phyloP scores from a whole-genome alignment of 768 basidiomycete genomes.

The Phanerodontia chrysosporium region DNA sequence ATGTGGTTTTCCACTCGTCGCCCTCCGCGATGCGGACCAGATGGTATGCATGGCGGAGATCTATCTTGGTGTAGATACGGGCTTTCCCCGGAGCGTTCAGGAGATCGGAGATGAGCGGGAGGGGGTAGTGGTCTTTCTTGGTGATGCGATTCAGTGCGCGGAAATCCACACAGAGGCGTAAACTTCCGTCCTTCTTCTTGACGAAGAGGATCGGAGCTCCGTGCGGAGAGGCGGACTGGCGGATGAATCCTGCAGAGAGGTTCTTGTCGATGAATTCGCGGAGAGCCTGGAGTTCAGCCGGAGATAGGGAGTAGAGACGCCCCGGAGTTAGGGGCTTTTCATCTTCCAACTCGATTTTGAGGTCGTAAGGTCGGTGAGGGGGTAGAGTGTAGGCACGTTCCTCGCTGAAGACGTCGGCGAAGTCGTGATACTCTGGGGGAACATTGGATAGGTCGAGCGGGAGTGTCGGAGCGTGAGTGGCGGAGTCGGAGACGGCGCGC shows the following conservation, averaged over 20 bases:
- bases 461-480: no score
- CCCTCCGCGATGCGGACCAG: conserved; percentile 35
- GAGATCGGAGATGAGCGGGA: conserved; percentile 30
- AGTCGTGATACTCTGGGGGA: no score
- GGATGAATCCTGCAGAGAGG: conserved; percentile 28
- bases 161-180: conserved; percentile 25
- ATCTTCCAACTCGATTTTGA: conserved; percentile 30
- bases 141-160: conserved; percentile 29
- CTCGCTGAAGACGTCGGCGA: no score
- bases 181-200: conserved; percentile 20
- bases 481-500: no score
- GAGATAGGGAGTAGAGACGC: conserved; percentile 33
- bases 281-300: conserved; percentile 30
- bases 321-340: conserved; percentile 23
- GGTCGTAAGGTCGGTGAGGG: conserved; percentile 31
- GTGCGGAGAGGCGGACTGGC: conserved; percentile 22
- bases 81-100: conserved; percentile 15
- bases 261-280: conserved; percentile 32
- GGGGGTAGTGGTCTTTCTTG: conserved; percentile 30
- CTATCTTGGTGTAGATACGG: conserved; percentile 33
- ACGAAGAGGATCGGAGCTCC: conserved; percentile 26
- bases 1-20: conserved; percentile 37
- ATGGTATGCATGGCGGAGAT: conserved; percentile 38
- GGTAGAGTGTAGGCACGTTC: conserved; percentile 21
- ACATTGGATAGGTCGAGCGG: no score